Percentiles rank a stretch among this genome's conserved stretches.
Evolutionary conservation across 225 moss, liverwort and hornwort genomes (phyloP).

Genomic region (Physcomitrellopsis africana): DNA sequence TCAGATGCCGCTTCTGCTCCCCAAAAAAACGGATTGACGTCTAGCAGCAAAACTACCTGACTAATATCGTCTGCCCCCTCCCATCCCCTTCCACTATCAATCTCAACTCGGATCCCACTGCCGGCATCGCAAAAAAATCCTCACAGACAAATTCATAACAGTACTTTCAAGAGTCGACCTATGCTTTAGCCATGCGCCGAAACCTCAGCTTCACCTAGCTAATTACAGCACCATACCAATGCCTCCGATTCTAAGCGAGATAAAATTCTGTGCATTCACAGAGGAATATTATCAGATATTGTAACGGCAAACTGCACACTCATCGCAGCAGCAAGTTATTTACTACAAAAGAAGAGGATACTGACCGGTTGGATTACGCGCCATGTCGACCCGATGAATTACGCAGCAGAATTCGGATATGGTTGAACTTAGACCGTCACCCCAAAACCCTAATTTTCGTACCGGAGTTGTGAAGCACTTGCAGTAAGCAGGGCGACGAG

Average conservation of each 20-base stretch:
- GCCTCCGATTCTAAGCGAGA: neutral
- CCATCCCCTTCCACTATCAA: slow-evolving; percentile 26
- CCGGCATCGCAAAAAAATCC: neutral
- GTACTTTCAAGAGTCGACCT: no score
- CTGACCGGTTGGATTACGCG: slow-evolving; percentile 40
- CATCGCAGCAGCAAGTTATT: neutral
- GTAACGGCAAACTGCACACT: neutral
- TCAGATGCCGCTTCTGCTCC: slow-evolving; percentile 48
- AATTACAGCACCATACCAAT: neutral
- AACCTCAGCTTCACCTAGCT: neutral
- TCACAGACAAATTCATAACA: neutral
- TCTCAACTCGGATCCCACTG: slow-evolving; percentile 13
- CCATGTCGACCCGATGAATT: slow-evolving; percentile 33
- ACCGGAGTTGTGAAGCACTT: slow-evolving; percentile 13
- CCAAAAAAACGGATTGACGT: slow-evolving; percentile 95
- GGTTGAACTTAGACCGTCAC: neutral
- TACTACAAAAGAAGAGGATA: neutral
- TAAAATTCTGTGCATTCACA: neutral
- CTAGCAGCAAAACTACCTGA: slow-evolving; percentile 81
- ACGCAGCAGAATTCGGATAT: neutral
- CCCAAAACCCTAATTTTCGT: slow-evolving; percentile 25
- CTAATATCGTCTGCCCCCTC: slow-evolving; percentile 76
- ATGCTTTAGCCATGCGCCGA: neutral
- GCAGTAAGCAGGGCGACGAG: neutral
- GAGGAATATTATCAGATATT: neutral